Conservation (phyloP, 148 eudicot species). For the Fallopia convolvulus region DNA sequence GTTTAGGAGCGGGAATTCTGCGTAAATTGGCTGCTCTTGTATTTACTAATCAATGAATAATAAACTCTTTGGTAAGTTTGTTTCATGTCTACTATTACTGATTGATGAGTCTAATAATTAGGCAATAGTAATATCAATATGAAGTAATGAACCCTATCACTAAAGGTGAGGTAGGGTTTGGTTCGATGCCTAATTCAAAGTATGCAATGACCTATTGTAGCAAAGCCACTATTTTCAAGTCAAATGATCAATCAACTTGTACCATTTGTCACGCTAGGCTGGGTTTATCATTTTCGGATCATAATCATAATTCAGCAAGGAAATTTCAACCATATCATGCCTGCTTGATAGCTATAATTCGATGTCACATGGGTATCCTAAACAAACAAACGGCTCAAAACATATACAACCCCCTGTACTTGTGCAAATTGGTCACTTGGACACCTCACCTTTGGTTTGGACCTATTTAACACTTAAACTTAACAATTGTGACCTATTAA, state of each 20-base stretch:
- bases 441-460: no score
- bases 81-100: no score
- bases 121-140: not conserved
- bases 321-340: not conserved
- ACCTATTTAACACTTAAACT: no score
- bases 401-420: no score
- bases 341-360: not conserved
- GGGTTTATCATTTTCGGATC: not conserved
- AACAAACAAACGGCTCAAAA: no score
- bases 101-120: not conserved
- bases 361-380: not conserved
- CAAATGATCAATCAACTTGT: not conserved
- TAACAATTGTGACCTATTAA: no score
- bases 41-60: not conserved
- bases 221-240: not conserved
- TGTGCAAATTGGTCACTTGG: no score
- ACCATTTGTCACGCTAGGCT: not conserved
- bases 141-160: not conserved
- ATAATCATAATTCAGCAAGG: not conserved
- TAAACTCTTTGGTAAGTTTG: not conserved
- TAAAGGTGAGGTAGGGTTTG: not conserved
- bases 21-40: not conserved
- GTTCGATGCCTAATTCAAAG: no score
- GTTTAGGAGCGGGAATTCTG: not conserved
- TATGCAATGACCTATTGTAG: not conserved